Evolutionary conservation across 257 asterid genomes (phyloP).

Genomic region (Ophiorrhiza pumila): DNA sequence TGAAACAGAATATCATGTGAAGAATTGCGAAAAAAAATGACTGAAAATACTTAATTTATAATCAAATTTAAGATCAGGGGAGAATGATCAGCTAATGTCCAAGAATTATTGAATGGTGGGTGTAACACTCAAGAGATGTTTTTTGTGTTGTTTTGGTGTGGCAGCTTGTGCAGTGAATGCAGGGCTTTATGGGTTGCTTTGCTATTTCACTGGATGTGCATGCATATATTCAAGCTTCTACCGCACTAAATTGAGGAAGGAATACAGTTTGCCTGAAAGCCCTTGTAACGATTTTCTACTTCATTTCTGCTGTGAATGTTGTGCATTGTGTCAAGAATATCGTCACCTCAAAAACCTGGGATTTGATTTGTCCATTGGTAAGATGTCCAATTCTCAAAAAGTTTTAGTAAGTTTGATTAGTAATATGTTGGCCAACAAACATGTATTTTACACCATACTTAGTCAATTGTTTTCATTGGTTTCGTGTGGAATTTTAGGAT

Average conservation of each 20-base stretch:
- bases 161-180: conserved; percentile 24
- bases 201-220: conserved; percentile 12
- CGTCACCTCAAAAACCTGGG: conserved; percentile 16
- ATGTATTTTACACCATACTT: no score
- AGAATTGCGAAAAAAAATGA: no score
- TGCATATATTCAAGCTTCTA: conserved; percentile 13
- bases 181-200: conserved; percentile 10
- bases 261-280: conserved; percentile 8
- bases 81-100: background rate
- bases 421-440: no score
- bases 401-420: background rate
- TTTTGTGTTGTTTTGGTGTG: background rate
- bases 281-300: conserved; percentile 17
- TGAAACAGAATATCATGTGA: no score
- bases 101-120: background rate
- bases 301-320: conserved; percentile 16
- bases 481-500: conserved; percentile 6
- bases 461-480: background rate
- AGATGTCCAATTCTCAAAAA: background rate
- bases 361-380: conserved; percentile 16
- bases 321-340: conserved; percentile 20
- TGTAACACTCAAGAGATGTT: background rate
- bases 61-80: no score
- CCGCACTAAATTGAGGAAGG: conserved; percentile 16
- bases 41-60: no score